Base-by-base conservation (phyloP, 768 basidiomycete species). In the Leccinum truebloodii region DNA sequence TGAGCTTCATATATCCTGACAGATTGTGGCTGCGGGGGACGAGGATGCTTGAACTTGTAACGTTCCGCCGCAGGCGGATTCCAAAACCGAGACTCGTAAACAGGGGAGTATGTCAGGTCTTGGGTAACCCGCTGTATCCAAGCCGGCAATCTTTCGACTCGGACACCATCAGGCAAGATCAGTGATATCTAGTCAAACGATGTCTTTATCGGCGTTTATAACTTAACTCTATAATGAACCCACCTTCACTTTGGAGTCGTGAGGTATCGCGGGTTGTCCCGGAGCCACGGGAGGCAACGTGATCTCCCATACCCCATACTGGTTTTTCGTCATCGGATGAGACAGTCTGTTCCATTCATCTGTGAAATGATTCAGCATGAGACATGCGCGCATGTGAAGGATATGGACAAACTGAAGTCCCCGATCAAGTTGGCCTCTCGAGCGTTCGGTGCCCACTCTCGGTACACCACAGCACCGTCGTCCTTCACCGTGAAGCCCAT, bases 21-120 rank as follows among this genome's bases (percentile, higher is more conserved):
- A 37, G 87, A 81, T 18, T 77, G 77, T 13, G 89, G 88, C 60
- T 86, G 84, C 0, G 83, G 79, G 12, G 92, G 93, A 10, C 84
- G 80, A 50, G 82, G 60, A 71, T 98, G 80, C 72, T 94, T 96
- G 79, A 96, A 96, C 30, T 80, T 78, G 78, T 98, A 97, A 52
- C 71, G 78, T 63, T 92, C 78, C 26, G 81, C 77, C 44, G 78
- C 69, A 20, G 93, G 88, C 1, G 97, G 97, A 73, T 98, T 98
- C 97, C 97, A 99, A 77, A 99, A 97, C n/a, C 93, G 87, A 20
- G 94, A 92, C 62, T 99, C 97, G 73, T 96, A 99, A 6, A 92
- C 83, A 14, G 94, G 92, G 18, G 97, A 98, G 48, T 93, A 85
- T 52, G 77, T 72, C 59, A 98, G 78, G 72, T 99, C 94, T 73